Conservation (phyloP, 768 basidiomycete genomes). For the Sarcomyxa edulis region DNA sequence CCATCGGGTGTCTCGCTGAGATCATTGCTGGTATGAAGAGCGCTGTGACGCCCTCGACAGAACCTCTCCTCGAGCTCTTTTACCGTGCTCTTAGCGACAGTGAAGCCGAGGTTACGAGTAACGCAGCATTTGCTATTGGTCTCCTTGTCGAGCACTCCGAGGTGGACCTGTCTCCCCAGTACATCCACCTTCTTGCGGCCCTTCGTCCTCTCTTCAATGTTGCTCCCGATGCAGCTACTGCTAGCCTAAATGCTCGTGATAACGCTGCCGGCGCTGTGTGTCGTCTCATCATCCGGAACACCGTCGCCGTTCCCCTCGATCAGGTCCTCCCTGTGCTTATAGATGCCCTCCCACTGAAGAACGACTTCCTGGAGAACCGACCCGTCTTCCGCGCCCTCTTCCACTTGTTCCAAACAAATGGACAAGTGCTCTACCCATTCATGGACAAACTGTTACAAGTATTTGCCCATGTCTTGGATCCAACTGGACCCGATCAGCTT, state of each 20-base stretch:
- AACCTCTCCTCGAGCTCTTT: conserved; percentile 78
- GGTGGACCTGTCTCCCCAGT: conserved; percentile 78
- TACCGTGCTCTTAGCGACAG: conserved; percentile 75
- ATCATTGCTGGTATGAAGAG: conserved; percentile 90
- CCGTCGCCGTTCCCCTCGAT: conserved; percentile 76
- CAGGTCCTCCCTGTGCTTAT: conserved; percentile 87
- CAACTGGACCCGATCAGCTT: conserved; percentile 67
- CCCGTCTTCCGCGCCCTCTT: conserved; percentile 88
- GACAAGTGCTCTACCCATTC: conserved; percentile 63
- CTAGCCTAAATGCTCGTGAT: conserved; percentile 82
- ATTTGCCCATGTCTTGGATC: conserved; percentile 81
- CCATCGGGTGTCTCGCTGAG: conserved; percentile 92
- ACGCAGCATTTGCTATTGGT: conserved; percentile 92
- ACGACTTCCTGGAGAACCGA: conserved; percentile 87
- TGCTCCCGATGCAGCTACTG: conserved; percentile 52
- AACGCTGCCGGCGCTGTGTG: conserved; percentile 95
- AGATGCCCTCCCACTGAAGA: conserved; percentile 75
- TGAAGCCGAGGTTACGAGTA: conserved; percentile 93
- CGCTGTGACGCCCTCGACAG: conserved; percentile 80
- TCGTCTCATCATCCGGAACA: conserved; percentile 80
- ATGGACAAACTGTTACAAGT: conserved; percentile 76
- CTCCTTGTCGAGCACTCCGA: conserved; percentile 85
- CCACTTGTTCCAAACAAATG: conserved; percentile 77
- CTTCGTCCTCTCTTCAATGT: conserved; percentile 80
- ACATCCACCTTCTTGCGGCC: conserved; percentile 67